Evolutionary conservation across 176 grass and related monocot genomes (phyloP).

Genomic region (Triticum monococcum): DNA sequence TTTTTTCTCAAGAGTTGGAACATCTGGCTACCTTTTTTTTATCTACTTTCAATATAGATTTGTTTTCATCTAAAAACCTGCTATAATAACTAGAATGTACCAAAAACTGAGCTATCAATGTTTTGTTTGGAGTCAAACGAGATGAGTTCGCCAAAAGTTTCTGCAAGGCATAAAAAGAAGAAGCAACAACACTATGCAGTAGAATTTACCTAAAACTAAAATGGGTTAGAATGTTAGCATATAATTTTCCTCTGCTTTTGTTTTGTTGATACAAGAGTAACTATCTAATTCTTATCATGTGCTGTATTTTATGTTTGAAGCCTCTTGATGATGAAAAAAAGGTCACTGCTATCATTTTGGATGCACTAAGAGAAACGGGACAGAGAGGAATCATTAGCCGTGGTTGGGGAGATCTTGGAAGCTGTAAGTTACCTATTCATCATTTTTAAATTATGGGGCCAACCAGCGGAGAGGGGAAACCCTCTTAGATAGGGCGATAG

Average conservation of each 20-base stretch:
- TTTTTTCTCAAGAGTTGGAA: not conserved
- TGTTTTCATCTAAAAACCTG: not conserved
- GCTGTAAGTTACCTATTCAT: conserved; percentile 56
- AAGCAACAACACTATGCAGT: not conserved
- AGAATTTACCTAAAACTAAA: not conserved
- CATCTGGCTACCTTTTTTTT: not conserved
- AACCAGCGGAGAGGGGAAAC: not conserved
- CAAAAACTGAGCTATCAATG: not conserved
- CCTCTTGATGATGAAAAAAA: conserved; percentile 96
- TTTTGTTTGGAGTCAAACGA: not conserved
- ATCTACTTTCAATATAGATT: not conserved
- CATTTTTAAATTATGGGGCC: conserved; percentile 17
- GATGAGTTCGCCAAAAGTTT: not conserved
- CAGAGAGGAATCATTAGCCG: conserved; percentile 92
- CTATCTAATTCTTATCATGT: conserved; percentile 33
- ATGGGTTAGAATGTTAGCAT: not conserved
- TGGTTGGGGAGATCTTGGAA: conserved; percentile 96
- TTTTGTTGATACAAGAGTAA: not conserved
- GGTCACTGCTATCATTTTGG: conserved; percentile 77
- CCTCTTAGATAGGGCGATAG: no score
- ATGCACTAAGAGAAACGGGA: conserved; percentile 85
- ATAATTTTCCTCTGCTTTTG: not conserved
- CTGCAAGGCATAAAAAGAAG: not conserved
- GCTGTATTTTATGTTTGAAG: conserved; percentile 48
- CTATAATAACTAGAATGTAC: not conserved